A percentile compares a stretch with the other conserved stretches of the same genome.
Conservation (phyloP, 2,329 filamentous ascomycete genomes). For the Rhinocladiella similis region DNA sequence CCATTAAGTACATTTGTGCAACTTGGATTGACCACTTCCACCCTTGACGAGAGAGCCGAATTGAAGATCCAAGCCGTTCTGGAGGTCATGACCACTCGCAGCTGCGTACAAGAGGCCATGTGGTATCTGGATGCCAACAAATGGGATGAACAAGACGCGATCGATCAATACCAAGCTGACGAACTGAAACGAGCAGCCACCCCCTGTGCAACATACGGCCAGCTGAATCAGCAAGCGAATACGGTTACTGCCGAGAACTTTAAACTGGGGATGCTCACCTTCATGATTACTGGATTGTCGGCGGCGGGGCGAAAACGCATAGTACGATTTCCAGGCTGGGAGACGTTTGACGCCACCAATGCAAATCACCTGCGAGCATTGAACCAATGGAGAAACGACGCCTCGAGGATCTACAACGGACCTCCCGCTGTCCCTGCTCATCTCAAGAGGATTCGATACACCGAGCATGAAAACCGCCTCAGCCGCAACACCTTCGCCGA, state of each 20-base stretch:
- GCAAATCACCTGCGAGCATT: conserved; percentile 5
- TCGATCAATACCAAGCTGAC: conserved; percentile 7
- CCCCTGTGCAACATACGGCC: background rate
- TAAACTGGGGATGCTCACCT: background rate
- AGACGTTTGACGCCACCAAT: conserved; percentile 2
- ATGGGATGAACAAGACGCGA: conserved; percentile 8
- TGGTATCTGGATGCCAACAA: conserved; percentile 13
- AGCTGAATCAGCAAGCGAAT: background rate
- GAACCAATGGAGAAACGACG: conserved; percentile 10
- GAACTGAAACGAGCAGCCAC: background rate
- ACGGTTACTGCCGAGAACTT: background rate
- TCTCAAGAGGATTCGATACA: background rate
- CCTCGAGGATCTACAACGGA: background rate
- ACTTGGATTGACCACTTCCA: background rate
- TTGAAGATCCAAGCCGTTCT: conserved; percentile 2
- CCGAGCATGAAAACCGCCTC: background rate
- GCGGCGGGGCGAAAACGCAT: background rate
- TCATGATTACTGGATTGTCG: background rate
- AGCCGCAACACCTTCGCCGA: conserved; percentile 1
- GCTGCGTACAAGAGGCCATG: conserved; percentile 8
- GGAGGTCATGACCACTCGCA: background rate
- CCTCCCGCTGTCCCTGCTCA: background rate
- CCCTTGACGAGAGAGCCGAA: background rate
- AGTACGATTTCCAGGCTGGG: background rate
- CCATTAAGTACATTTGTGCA: conserved; percentile 2